Percentiles rank a stretch among this genome's conserved stretches.
Conservation (phyloP, 108 stramenopile genomes). For the Pseudonitzschia multiseries region DNA sequence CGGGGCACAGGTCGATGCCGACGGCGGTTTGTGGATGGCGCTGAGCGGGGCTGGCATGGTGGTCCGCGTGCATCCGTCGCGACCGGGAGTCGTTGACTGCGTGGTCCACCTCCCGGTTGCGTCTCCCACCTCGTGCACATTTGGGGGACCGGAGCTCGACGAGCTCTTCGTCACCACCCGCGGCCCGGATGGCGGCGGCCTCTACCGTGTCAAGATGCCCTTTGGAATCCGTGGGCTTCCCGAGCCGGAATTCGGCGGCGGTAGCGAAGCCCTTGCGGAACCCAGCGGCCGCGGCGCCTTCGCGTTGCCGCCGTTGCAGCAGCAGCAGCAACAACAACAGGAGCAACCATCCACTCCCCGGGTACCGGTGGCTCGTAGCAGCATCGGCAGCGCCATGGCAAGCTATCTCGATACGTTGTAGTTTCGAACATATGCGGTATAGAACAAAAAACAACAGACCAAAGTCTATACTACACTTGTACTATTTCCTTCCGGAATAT, state of each 20-base stretch:
- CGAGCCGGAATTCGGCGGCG: conserved; percentile 58
- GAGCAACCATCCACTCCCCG: too few relatives aligned
- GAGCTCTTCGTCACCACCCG: conserved; percentile 70
- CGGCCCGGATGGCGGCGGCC: conserved; percentile 65
- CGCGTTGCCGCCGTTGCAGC: neutral
- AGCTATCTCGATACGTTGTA: conserved; percentile 5
- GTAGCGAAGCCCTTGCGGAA: conserved; percentile 1
- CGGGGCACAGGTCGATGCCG: conserved; percentile 66
- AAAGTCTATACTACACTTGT: too few relatives aligned
- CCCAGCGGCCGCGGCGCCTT: neutral
- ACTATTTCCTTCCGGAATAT: too few relatives aligned
- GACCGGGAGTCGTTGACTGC: conserved; percentile 38
- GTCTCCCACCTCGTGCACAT: conserved; percentile 60
- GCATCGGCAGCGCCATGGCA: neutral
- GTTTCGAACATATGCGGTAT: too few relatives aligned
- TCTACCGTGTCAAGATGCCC: conserved; percentile 66
- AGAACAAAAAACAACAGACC: too few relatives aligned
- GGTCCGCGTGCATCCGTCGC: conserved; percentile 49
- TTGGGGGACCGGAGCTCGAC: conserved; percentile 62
- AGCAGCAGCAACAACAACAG: too few relatives aligned
- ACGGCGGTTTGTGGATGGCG: conserved; percentile 66
- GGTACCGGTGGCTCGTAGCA: neutral
- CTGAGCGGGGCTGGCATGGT: conserved; percentile 56
- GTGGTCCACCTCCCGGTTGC: conserved; percentile 54
- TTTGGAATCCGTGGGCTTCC: conserved; percentile 59